These are phyloP conservation scores for Fomitopsis palustris DNA, from an alignment of 1,284 basidiomycete species.

Conservation along the genomic window DNA sequence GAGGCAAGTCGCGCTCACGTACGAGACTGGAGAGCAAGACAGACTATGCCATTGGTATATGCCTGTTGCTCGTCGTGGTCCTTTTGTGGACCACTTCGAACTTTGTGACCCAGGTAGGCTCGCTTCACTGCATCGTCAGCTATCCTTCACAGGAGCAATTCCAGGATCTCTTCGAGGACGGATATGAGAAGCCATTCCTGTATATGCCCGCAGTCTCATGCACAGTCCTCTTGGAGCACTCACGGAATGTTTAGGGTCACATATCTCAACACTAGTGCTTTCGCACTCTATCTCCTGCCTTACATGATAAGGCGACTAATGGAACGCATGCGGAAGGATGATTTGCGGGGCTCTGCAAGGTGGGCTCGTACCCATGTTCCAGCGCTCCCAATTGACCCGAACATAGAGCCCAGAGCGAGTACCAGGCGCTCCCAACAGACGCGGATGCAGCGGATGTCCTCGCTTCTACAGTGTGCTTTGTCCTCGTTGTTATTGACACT, in stretches of 20 bases:
- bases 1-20: constrained; percentile 16
- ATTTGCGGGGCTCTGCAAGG: not conserved
- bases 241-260: constrained; percentile 56
- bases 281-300: constrained; percentile 87
- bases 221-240: not conserved
- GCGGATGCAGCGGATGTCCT: constrained; percentile 22
- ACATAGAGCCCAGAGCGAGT: constrained; percentile 26
- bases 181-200: constrained; percentile 83
- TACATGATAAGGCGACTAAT: constrained; percentile 44
- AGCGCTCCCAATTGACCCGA: not conserved
- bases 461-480: constrained; percentile 11
- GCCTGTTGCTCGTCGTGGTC: constrained; percentile 75
- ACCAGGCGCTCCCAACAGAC: constrained; percentile 35
- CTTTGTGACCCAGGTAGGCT: constrained; percentile 72
- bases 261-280: constrained; percentile 86
- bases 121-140: not conserved
- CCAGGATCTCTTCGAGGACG: constrained; percentile 66
- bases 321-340: constrained; percentile 13
- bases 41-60: constrained; percentile 70
- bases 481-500: not conserved
- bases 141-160: not conserved
- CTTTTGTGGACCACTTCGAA: constrained; percentile 82
- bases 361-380: not conserved
- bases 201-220: no score
- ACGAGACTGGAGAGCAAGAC: constrained; percentile 22